Base-by-base conservation (phyloP, 257 asterid species). In the Penstemon davidsonii region DNA sequence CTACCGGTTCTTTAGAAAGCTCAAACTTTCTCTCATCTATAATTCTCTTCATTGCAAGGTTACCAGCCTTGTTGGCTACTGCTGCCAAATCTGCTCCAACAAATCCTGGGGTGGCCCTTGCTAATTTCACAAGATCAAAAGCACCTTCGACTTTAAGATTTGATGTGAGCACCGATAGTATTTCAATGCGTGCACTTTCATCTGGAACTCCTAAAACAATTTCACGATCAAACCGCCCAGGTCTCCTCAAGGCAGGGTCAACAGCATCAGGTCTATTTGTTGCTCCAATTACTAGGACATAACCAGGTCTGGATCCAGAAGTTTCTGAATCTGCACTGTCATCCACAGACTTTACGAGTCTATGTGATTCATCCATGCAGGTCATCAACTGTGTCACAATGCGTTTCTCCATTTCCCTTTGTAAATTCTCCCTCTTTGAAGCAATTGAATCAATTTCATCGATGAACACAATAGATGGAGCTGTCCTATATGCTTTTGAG, bases 361-460 rank as follows among this genome's bases (percentile, higher is more conserved):
- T 71, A 66, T 78, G 76, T 37, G 84, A 82, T 69, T 85, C 95
- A 77, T 88, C 92, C 99, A 93, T 93, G 86, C 97, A 88, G 0
- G 87, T 81, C 87, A 93, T 82, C 80, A 93, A 72, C 75, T 90
- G 97, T 51, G 92, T 84, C 36, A 93, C 97, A 63, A 90, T 93
- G 3, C 96, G 94, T 10, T 81, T 70, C 68, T 93, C 96, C 95
- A 83, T 90, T 75, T 82, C 95, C 78, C 92, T 84, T 62, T 93
- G 88, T 53, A 75, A 69, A 57, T 83, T 85, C 72, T 88, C 99
- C 77, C 99, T 80, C 79, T 90, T 90, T 6, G 95, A 83, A 80
- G 97, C 96, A 65, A 93, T 86, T 19, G 97, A 87, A 76, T 93
- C 99, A 42, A 93, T 90, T 79, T 93, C 99, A 53, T 90, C 97